These are phyloP conservation scores for Boletus rubescentipes DNA, from an alignment of 768 basidiomycete genomes.

Conservation along the genomic window DNA sequence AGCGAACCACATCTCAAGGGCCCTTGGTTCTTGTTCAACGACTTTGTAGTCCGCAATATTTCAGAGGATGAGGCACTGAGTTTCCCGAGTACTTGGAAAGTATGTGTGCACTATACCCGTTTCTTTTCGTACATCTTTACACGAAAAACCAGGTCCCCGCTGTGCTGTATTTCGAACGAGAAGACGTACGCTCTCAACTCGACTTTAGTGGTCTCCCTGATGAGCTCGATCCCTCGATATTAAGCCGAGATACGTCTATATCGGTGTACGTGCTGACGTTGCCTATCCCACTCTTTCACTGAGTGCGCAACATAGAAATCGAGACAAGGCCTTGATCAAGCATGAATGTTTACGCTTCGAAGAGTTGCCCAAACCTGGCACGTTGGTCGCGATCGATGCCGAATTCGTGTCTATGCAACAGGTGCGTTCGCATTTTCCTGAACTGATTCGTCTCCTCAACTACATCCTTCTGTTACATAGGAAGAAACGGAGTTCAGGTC, in stretches of 20 bases:
- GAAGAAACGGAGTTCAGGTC: slow-evolving; percentile 96
- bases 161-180: slow-evolving; percentile 85
- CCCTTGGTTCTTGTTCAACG: slow-evolving; percentile 95
- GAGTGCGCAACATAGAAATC: slow-evolving; percentile 51
- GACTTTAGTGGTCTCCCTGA: slow-evolving; percentile 67
- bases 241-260: slow-evolving; percentile 86
- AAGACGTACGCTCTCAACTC: slow-evolving; percentile 55
- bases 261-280: slow-evolving; percentile 55
- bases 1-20: slow-evolving; percentile 38
- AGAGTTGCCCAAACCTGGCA: slow-evolving; percentile 85
- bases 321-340: slow-evolving; percentile 68
- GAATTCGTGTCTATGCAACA: slow-evolving; percentile 98
- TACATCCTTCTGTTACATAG: slow-evolving; percentile 36
- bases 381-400: slow-evolving; percentile 91
- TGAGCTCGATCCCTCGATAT: slow-evolving; percentile 67
- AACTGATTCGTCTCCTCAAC: background rate
- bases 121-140: background rate
- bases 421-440: slow-evolving; percentile 36
- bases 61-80: slow-evolving; percentile 84
- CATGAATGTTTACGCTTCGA: slow-evolving; percentile 70
- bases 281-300: background rate
- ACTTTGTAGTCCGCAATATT: slow-evolving; percentile 86
- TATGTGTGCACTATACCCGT: slow-evolving; percentile 29
- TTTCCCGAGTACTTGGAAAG: slow-evolving; percentile 93
- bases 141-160: slow-evolving; percentile 66